Conservation (phyloP, 192 early-diverging fungal genomes). For the Coemansia sp. region DNA sequence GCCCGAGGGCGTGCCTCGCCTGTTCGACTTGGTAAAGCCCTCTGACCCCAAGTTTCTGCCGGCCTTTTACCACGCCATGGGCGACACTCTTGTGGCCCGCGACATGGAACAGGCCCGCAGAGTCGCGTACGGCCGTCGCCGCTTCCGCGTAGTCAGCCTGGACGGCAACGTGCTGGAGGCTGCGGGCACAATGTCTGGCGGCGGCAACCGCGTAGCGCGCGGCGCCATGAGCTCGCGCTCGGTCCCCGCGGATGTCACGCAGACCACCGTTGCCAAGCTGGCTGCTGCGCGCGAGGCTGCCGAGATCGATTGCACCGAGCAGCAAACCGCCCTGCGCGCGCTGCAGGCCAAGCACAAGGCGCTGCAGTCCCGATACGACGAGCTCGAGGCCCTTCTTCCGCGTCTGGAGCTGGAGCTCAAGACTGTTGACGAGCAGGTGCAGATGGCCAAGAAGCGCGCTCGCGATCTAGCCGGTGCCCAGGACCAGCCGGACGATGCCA, state of each 20-base stretch:
- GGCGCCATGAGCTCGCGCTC: slow-evolving; percentile 87
- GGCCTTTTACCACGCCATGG: slow-evolving; percentile 84
- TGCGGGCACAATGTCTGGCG: slow-evolving; percentile 91
- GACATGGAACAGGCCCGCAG: slow-evolving; percentile 80
- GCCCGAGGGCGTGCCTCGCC: slow-evolving; percentile 75
- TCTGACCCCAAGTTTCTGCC: slow-evolving; percentile 67
- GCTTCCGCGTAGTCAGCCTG: slow-evolving; percentile 93
- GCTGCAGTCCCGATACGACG: slow-evolving; percentile 55
- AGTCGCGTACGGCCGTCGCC: slow-evolving; percentile 77
- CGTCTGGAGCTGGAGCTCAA: slow-evolving; percentile 74
- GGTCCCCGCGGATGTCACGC: slow-evolving; percentile 53
- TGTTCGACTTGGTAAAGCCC: slow-evolving; percentile 86
- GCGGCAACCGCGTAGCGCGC: slow-evolving; percentile 66
- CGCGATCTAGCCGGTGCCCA: slow-evolving; percentile 35
- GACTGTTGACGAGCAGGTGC: slow-evolving; percentile 61
- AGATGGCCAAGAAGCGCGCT: slow-evolving; percentile 66
- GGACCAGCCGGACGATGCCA: slow-evolving; percentile 36
- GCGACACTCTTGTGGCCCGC: slow-evolving; percentile 83
- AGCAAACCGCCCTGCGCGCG: slow-evolving; percentile 33
- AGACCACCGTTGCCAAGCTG: slow-evolving; percentile 57
- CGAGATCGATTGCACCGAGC: slow-evolving; percentile 56
- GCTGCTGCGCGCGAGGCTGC: slow-evolving; percentile 59
- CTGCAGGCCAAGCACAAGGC: slow-evolving; percentile 35
- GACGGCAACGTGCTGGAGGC: slow-evolving; percentile 89
- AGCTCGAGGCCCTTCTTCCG: slow-evolving; percentile 61